These are phyloP conservation scores for Cucurbita argyrosperma DNA, from an alignment of 306 rosid genomes.

Conservation along the genomic window DNA sequence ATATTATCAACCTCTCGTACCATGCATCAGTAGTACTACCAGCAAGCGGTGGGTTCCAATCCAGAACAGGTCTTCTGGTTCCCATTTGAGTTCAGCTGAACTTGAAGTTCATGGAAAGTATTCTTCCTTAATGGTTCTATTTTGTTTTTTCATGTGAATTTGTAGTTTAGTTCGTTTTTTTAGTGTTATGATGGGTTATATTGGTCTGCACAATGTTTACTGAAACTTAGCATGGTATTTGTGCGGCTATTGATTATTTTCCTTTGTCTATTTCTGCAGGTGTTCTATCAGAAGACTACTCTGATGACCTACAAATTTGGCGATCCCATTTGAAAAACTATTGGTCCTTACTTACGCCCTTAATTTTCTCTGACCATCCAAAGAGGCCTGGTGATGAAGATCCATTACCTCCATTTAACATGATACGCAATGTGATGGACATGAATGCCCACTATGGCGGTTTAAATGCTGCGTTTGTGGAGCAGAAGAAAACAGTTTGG, in stretches of 20 bases:
- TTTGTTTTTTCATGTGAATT: background rate
- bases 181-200: background rate
- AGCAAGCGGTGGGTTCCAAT: constrained; percentile 81
- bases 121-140: constrained; percentile 13
- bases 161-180: background rate
- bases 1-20: constrained; percentile 64
- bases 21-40: constrained; percentile 73
- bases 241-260: constrained; percentile 13
- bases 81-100: constrained; percentile 45
- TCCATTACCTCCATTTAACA: constrained; percentile 93
- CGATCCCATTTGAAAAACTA: constrained; percentile 58
- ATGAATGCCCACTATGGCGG: constrained; percentile 88
- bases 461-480: constrained; percentile 78
- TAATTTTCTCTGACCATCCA: constrained; percentile 98
- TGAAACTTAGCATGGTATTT: background rate
- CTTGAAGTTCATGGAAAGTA: constrained; percentile 90
- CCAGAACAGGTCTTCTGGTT: constrained; percentile 60
- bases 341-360: constrained; percentile 92
- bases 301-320: constrained; percentile 65
- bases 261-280: constrained; percentile 45
- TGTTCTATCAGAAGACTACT: constrained; percentile 68
- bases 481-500: constrained; percentile 78
- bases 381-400: constrained; percentile 99
- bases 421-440: constrained; percentile 95
- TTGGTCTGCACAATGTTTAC: background rate